A percentile compares a stretch with the other conserved stretches of the same genome.
Evolutionary conservation across 345 rosid species (phyloP).

Genomic region (Eucalyptus guilfoylei): DNA sequence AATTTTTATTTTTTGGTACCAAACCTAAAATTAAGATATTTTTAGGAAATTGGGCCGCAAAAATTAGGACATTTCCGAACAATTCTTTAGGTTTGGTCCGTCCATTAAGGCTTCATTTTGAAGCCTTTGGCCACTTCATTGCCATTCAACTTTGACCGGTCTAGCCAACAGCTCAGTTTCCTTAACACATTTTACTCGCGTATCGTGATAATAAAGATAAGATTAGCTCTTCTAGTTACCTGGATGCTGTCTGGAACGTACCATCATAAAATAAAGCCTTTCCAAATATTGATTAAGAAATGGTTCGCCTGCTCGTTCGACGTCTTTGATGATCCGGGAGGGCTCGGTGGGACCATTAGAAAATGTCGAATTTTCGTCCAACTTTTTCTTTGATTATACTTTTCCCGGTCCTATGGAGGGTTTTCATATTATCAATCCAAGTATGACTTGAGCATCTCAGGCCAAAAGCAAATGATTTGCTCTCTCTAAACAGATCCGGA

Average conservation of each 20-base stretch:
- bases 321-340: not conserved
- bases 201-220: not conserved
- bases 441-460: not conserved
- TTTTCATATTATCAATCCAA: not conserved
- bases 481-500: not conserved
- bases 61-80: not conserved
- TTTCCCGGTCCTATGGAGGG: not conserved
- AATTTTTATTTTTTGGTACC: no score
- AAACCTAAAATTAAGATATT: no score
- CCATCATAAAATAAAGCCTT: not conserved
- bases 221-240: not conserved
- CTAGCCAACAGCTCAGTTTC: not conserved
- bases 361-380: not conserved
- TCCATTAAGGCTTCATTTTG: not conserved
- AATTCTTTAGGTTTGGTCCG: not conserved
- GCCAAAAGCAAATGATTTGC: not conserved
- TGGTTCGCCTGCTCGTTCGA: not conserved
- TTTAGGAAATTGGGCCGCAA: no score
- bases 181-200: not conserved
- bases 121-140: not conserved
- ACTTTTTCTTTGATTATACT: not conserved
- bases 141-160: not conserved
- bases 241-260: not conserved
- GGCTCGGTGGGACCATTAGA: not conserved
- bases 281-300: not conserved